Evolutionary conservation across 305 asterid genomes (phyloP).

Genomic region (Salvia sclarea): DNA sequence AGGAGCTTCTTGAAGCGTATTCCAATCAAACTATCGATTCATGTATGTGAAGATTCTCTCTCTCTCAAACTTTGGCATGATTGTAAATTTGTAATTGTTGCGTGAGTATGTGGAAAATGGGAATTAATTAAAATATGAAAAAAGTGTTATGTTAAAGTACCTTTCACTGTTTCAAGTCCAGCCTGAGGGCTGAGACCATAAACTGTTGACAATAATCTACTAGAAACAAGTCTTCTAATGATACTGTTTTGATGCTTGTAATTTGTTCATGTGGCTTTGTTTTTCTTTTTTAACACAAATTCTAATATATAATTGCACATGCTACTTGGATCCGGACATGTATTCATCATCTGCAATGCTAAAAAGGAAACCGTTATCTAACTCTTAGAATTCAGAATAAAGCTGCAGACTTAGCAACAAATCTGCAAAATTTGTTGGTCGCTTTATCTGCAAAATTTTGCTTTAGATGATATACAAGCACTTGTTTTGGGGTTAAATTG

Average conservation of each 20-base stretch:
- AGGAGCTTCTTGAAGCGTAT: conserved; percentile 75
- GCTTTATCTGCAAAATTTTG: neutral
- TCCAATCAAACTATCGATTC: conserved; percentile 67
- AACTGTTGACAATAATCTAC: neutral
- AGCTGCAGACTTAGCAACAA: neutral
- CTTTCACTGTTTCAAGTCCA: neutral
- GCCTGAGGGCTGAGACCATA: neutral
- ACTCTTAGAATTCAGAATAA: neutral
- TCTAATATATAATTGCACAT: neutral
- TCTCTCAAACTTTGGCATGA: conserved; percentile 11
- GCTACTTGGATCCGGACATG: neutral
- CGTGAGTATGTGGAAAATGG: neutral
- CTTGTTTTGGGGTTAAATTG: neutral
- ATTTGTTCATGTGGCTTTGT: neutral
- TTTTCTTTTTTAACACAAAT: neutral
- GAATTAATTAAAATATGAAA: neutral
- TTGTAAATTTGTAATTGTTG: neutral
- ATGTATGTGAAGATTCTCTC: conserved; percentile 51
- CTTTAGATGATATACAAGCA: neutral
- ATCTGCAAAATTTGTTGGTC: conserved; percentile 11
- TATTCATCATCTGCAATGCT: neutral
- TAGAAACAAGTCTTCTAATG: neutral
- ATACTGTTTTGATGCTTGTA: neutral
- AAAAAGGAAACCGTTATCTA: neutral
- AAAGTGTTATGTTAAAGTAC: neutral